Conservation (phyloP, 2,329 filamentous ascomycete species). For the Colletotrichum brevisporum region DNA sequence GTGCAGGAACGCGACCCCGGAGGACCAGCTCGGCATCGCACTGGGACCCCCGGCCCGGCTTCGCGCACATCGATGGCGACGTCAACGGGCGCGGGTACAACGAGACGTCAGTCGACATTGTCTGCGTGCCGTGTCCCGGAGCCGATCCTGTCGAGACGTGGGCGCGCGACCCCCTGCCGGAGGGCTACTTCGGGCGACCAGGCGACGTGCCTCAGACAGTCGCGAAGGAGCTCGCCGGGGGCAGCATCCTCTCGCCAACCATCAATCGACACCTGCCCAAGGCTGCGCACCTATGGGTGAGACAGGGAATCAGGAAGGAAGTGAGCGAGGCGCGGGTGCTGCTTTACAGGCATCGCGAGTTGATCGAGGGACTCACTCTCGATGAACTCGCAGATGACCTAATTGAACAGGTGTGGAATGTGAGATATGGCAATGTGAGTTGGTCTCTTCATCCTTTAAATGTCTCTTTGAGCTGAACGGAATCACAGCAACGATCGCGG, state of each 20-base stretch:
- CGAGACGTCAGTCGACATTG: slow-evolving; percentile 67
- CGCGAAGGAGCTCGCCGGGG: slow-evolving; percentile 50
- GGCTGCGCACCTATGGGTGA: slow-evolving; percentile 63
- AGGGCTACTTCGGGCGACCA: slow-evolving; percentile 61
- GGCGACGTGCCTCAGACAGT: slow-evolving; percentile 39
- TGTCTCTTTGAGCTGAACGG: neutral
- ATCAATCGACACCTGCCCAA: slow-evolving; percentile 43
- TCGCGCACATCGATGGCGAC: slow-evolving; percentile 60
- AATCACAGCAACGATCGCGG: slow-evolving; percentile 51
- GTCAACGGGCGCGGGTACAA: slow-evolving; percentile 61
- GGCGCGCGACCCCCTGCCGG: slow-evolving; percentile 63
- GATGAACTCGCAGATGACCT: slow-evolving; percentile 62
- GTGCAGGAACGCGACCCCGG: neutral
- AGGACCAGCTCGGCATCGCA: slow-evolving; percentile 26
- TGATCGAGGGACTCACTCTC: slow-evolving; percentile 58
- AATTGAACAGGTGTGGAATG: slow-evolving; percentile 57
- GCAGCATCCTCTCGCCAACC: slow-evolving; percentile 22
- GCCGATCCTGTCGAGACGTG: slow-evolving; percentile 67
- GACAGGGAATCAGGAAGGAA: slow-evolving; percentile 65
- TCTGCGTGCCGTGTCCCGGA: slow-evolving; percentile 68
- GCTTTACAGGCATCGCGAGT: slow-evolving; percentile 64
- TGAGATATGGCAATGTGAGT: slow-evolving; percentile 50
- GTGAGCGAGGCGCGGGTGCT: slow-evolving; percentile 64
- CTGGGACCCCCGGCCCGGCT: slow-evolving; percentile 53
- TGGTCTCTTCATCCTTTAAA: no score